Percentiles rank a stretch among this genome's conserved stretches.
Conservation (phyloP, 2,329 filamentous ascomycete species). For the Aurifilum marmelostoma region DNA sequence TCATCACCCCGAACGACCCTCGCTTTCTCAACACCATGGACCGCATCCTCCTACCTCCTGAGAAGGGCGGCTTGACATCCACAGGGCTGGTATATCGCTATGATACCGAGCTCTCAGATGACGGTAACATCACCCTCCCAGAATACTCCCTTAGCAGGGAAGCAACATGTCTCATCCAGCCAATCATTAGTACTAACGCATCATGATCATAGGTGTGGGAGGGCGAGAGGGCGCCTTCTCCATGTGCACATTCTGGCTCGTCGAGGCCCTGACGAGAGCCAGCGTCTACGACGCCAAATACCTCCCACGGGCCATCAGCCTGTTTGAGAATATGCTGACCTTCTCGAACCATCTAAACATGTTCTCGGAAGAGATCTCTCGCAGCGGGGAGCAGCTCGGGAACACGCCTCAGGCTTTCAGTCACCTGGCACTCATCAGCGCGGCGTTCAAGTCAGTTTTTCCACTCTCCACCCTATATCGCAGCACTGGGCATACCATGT, state of each 20-base stretch:
- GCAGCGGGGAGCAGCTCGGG: slow-evolving; percentile 75
- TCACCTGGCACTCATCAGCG: slow-evolving; percentile 74
- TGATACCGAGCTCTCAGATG: slow-evolving; percentile 68
- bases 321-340: slow-evolving; percentile 78
- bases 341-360: slow-evolving; percentile 75
- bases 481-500: background rate
- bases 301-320: slow-evolving; percentile 59
- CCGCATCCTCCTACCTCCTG: slow-evolving; percentile 70
- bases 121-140: slow-evolving; percentile 52
- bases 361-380: slow-evolving; percentile 79
- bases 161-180: background rate
- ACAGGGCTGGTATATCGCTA: slow-evolving; percentile 78
- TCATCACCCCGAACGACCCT: slow-evolving; percentile 77
- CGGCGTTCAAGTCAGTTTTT: slow-evolving; percentile 64
- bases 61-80: slow-evolving; percentile 75
- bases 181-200: slow-evolving; percentile 20
- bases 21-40: slow-evolving; percentile 75
- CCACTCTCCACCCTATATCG: background rate
- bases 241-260: slow-evolving; percentile 84
- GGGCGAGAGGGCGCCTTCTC: slow-evolving; percentile 76
- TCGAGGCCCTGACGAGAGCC: slow-evolving; percentile 75
- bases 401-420: slow-evolving; percentile 82
- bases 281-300: slow-evolving; percentile 68
- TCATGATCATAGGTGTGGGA: slow-evolving; percentile 60
- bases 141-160: background rate